Evolutionary conservation across 2,329 filamentous ascomycete species (phyloP), one percentile per base, ranked within the genome.

Genomic region (Clonostachys chloroleuca): DNA sequence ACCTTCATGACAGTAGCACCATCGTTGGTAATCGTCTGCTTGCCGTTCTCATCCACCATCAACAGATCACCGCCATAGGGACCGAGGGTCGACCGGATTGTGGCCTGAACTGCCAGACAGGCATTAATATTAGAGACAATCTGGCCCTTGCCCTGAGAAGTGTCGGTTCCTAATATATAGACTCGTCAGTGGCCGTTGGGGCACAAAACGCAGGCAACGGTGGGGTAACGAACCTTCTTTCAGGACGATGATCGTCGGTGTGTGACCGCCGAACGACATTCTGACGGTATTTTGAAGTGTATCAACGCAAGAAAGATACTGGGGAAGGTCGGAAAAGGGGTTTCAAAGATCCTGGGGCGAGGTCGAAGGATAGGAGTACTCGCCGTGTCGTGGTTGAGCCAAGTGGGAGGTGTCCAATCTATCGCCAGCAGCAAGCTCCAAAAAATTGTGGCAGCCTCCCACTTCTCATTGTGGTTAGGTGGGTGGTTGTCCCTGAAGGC

Each of bases 1-100:
- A 90, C 89, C 85, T 96, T 97, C 94, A 99, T 99, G 52, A 97
- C 94, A 44, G 94, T 99, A 43, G 94, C 94, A 64, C 94, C 94
- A 74, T 99, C 94, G 72, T 99, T 99, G 59, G 94, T 99, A 66
- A 99, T 97, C 47, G 94, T 99, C 74, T 96, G 91, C 69, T 75
- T 86, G 68, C 94, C 94, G 77, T 96, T 96, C 69, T 84, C 86
- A 70, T 97, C 94, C 48, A 97, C 92, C 73, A 99, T 86, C 67
- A 99, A 79, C 66, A 97, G 74, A 73, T 99, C 94, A 62, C 94
- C 94, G 65, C 94, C 94, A 72, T 97, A 99, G 34, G 94, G 94
- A 39, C 94, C 94, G 35, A 99, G 80, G 17, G 94, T 99, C 61
- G 87, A 89, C 75, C 95, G 95, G 74, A 99, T 92, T 50, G 92